Base-by-base conservation (phyloP, 148 eudicot genomes). In the Cornus suecica region DNA sequence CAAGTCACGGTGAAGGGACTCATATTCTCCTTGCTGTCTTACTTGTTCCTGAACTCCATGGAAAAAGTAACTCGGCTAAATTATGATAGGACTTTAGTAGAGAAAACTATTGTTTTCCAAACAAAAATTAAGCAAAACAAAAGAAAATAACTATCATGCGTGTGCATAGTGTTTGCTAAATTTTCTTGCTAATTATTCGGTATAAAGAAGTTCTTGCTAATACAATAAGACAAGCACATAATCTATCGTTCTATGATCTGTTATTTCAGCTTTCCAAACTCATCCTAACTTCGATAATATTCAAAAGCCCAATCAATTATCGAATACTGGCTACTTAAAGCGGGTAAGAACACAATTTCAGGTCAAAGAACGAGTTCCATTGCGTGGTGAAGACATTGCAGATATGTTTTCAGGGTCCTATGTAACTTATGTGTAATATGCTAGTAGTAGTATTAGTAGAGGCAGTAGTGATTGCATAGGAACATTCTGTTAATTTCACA, bases 21-120 rank as follows among this genome's bases (percentile, higher is more conserved):
- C 94, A 22, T 42, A 81, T 77, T 87, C 93, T 71, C 94, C 97
- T 84, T 87, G 97, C 56, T 89, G 98, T 79, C 85, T 90, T 54
- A 80, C 86, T 48, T 79, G 72, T 70, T 60, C 81, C 93, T 89
- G 82, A 26, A 73, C 41, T 58, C 37, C 10, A 15, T 28, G 64
- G 65, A n/a, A 32, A 32, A 32, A 32, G 37, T 32, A 32, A 32
- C n/a, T 32, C 4, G 7, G 7, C 37, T 32, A 3, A 32, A 32
- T 8, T 9, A 22, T 32, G 14, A 15, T 24, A 66, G 11, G 58
- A 42, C 10, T 27, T 6, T 1, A 6, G 32, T 23, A n/a, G 54
- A 69, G 45, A 25, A 74, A 25, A 66, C 16, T 5, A 56, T 16
- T 16, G 2, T 56, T 56, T 56, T 56, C 0, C 18, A 32, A 56